Evolutionary conservation across 306 rosid genomes (phyloP), one percentile per base, ranked within the genome.

Genomic region (Cicer bijugum): DNA sequence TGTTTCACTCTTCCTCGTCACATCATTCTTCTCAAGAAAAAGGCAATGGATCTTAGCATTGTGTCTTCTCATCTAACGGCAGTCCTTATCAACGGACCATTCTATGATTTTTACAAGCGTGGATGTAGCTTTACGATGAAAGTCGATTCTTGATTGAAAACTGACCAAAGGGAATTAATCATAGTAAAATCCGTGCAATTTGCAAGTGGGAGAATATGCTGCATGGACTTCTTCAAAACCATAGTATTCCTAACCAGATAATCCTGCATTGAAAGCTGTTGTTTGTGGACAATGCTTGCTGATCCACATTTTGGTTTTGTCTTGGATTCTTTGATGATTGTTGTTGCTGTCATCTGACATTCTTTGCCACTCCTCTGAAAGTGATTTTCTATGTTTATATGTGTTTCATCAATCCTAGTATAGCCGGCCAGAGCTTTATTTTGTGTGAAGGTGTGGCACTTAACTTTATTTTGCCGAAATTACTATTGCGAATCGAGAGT

Each of bases 1-100:
- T 73, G 81, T 85, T 91, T 78, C 84, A 71, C 23, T 83, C 89
- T 70, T 83, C 88, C 71, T 76, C 86, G 40, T 60, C 89, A 10
- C 81, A 79, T 66, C 79, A 80, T 15, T 75, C 89, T 4, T 73
- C 86, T 53, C 71, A 69, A 8, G 76, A 55, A 76, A 69, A 75
- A 23, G 59, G 64, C 48, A 17, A 50, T 12, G 63, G 75, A 78
- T 77, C 82, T 9, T 78, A 75, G 42, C 17, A 12, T 16, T 55
- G 39, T 17, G 40, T 68, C 44, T 59, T n/a, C 15, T 39, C 43
- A 17, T 68, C 12, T 8, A 48, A n/a, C 9, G 5, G 33, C 35
- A 57, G 65, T 74, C 65, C 52, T 56, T 28, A 61, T 51, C 16
- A 50, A 71, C 81, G 50, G 44, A 71, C 70, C 64, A 16, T 48